These are phyloP conservation scores for Aspergillus amoenus DNA, from an alignment of 2,329 filamentous ascomycete species.

Conservation along the genomic window DNA sequence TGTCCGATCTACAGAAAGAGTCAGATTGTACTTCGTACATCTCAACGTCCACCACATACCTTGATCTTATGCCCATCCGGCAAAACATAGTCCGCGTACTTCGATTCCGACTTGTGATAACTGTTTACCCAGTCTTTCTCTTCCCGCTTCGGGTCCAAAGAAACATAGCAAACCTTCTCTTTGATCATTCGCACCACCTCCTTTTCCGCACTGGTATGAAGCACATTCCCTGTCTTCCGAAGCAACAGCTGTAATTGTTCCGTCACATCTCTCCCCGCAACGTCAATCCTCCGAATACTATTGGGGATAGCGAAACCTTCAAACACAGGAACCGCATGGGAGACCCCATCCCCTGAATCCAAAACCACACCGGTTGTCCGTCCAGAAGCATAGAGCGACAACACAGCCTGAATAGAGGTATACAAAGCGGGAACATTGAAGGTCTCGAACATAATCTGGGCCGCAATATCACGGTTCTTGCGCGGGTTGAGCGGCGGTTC, in stretches of 20 bases:
- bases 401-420: slow-evolving; percentile 93
- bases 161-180: slow-evolving; percentile 89
- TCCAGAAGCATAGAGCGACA: slow-evolving; percentile 93
- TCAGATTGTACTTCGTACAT: background rate
- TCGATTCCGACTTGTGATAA: slow-evolving; percentile 72
- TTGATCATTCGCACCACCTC: slow-evolving; percentile 98
- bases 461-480: slow-evolving; percentile 91
- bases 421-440: slow-evolving; percentile 97
- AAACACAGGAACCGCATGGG: slow-evolving; percentile 95
- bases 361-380: slow-evolving; percentile 95
- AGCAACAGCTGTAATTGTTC: slow-evolving; percentile 90
- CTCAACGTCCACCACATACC: slow-evolving; percentile 47
- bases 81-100: slow-evolving; percentile 80
- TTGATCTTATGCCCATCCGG: slow-evolving; percentile 94
- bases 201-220: slow-evolving; percentile 98
- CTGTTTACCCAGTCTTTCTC: slow-evolving; percentile 87
- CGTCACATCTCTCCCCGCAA: slow-evolving; percentile 92
- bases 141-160: slow-evolving; percentile 84
- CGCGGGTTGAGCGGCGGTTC: slow-evolving; percentile 94
- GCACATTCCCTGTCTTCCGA: slow-evolving; percentile 88
- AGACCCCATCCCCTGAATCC: slow-evolving; percentile 93
- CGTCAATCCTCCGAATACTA: slow-evolving; percentile 92
- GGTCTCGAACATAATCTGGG: slow-evolving; percentile 97
- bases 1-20: slow-evolving; percentile 68
- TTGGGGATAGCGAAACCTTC: slow-evolving; percentile 97